These are phyloP conservation scores for Podospora comata DNA, from an alignment of 495 filamentous ascomycete species.

Conservation along the genomic window DNA sequence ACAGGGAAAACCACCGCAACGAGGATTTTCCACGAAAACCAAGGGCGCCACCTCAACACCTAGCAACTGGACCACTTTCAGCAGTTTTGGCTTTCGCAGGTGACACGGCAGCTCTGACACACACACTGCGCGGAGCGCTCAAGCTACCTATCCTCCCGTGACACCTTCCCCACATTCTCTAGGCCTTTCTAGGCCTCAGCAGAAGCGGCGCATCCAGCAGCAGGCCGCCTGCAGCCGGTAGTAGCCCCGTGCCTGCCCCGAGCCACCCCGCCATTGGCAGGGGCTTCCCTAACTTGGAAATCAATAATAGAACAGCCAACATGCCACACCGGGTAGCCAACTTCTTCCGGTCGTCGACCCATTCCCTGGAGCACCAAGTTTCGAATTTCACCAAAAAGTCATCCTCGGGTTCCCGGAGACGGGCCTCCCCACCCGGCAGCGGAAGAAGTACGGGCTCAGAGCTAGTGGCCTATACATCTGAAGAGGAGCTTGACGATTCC, in stretches of 20 bases:
- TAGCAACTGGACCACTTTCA: no score
- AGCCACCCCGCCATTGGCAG: conserved; percentile 24
- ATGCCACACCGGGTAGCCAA: conserved; percentile 53
- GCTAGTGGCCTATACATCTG: conserved; percentile 36
- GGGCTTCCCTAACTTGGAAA: conserved; percentile 7
- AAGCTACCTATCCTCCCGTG: neutral
- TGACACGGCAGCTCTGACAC: neutral
- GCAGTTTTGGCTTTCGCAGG: no score
- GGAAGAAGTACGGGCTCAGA: conserved; percentile 28
- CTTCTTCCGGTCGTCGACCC: conserved; percentile 47
- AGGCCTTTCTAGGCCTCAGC: neutral
- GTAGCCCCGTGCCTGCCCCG: conserved; percentile 1
- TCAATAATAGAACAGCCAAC: conserved; percentile 19
- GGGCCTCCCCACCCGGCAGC: conserved; percentile 26
- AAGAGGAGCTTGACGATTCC: conserved; percentile 32
- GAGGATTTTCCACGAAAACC: no score
- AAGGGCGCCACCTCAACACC: no score
- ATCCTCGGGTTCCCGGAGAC: conserved; percentile 22
- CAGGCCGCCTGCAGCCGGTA: conserved; percentile 8
- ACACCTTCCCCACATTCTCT: conserved; percentile 1
- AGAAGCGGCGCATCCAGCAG: conserved; percentile 1
- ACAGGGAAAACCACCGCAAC: no score
- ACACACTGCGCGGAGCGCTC: neutral
- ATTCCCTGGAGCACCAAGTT: conserved; percentile 32
- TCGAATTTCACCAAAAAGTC: conserved; percentile 33